phyloP scores from a whole-genome alignment of 352 stramenopile species.

The Globisporangium megalacanthum region DNA sequence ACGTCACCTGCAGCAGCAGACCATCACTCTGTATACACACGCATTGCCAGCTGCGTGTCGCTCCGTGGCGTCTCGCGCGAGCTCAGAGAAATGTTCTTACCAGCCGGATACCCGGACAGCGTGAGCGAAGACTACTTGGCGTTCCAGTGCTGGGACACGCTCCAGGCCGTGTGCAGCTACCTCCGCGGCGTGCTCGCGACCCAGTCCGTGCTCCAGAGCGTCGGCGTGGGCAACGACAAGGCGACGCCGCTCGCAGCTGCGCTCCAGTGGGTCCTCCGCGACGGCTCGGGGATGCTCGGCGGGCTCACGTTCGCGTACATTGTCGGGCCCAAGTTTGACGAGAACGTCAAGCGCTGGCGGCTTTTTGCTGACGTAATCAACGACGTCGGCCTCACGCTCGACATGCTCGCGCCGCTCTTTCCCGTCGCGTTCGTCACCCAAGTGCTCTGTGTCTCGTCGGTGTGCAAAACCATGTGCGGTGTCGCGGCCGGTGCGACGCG shows the following conservation, averaged over 20 bases:
- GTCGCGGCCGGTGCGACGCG: conserved; percentile 93
- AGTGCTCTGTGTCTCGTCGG: conserved; percentile 77
- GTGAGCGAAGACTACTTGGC: conserved; percentile 89
- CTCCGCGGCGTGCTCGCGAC: conserved; percentile 91
- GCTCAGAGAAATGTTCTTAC: conserved; percentile 84
- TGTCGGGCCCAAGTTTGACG: conserved; percentile 88
- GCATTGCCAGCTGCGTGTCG: conserved; percentile 22
- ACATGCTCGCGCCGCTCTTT: conserved; percentile 76
- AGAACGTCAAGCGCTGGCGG: conserved; percentile 95
- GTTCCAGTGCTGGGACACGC: conserved; percentile 95
- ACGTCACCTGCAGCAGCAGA: conserved; percentile 8
- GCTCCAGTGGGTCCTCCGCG: conserved; percentile 73
- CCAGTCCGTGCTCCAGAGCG: conserved; percentile 89
- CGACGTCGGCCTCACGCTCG: conserved; percentile 91
- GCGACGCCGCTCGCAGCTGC: conserved; percentile 64
- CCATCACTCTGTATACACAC: conserved; percentile 1
- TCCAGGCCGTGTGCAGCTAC: conserved; percentile 95
- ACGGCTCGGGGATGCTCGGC: conserved; percentile 84
- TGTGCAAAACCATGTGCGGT: conserved; percentile 95
- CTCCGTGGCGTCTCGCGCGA: conserved; percentile 36
- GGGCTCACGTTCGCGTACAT: conserved; percentile 93
- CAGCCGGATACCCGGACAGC: conserved; percentile 76
- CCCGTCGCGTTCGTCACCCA: conserved; percentile 53
- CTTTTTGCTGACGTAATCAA: conserved; percentile 97
- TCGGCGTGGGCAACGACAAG: conserved; percentile 89